Evolutionary conservation across 2,329 filamentous ascomycete species (phyloP), one percentile per base, ranked within the genome.

Genomic region (Fusarium subglutinans): DNA sequence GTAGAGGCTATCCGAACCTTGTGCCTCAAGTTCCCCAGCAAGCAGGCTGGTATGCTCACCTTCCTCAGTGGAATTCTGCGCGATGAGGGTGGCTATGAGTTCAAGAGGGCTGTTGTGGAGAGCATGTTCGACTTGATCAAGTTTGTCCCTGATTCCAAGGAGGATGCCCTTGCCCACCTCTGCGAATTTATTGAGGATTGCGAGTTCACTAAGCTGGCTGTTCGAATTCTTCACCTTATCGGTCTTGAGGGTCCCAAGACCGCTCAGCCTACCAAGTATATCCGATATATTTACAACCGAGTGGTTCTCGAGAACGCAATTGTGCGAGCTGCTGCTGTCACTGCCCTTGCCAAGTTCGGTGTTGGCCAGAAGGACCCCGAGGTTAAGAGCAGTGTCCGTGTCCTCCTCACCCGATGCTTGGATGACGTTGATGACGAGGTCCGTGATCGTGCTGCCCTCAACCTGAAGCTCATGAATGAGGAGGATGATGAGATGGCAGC

Each of bases 151-250:
- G 96, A 98, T 69, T 91, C 90, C 38, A 92, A 92, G 83, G 90
- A 92, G 79, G 90, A 92, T 76, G 96, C 96, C 24, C 90, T 99
- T 55, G 94, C 96, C 20, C 96, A 98, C 80, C 90, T 99, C 28
- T 98, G 96, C 86, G 96, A 99, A 82, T 99, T 99, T 81, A 99
- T 99, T 75, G 96, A 99, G 84, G 96, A 99, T 82, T 99, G 96
- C 86, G 96, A 99, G 82, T 99, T 98, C 83, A 98, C 96, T 35
- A 99, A 99, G 86, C 88, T 99, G 72, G 96, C 96, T 37, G 96
- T 99, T 54, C 92, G 96, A 69, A 97, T 99, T 77, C 86, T 99
- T 63, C 96, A 99, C 83, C 90, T 99, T 26, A 92, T 99, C 48
- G 96, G 96, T 78, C 89, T 96, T 35, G 96, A 99, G 85, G 96